phyloP scores from a whole-genome alignment of 345 rosid genomes.

The Gossypium ekmanianum region DNA sequence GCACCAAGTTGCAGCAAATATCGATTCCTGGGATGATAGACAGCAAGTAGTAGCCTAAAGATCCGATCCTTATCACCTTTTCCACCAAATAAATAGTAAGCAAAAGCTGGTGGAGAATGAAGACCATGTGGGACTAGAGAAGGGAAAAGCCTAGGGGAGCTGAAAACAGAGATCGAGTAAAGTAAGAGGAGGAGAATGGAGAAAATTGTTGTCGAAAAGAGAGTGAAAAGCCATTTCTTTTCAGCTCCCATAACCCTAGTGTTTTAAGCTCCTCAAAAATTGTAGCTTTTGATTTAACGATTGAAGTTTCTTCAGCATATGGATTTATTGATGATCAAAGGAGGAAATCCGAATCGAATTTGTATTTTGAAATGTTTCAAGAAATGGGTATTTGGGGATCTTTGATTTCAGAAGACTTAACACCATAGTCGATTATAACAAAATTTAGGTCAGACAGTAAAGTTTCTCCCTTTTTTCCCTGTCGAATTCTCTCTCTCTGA shows the following conservation, averaged over 20 bases:
- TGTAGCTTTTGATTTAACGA: constrained; percentile 16
- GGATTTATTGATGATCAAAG: constrained; percentile 8
- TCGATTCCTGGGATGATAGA: constrained; percentile 94
- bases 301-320: constrained; percentile 40
- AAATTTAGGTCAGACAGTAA: too few relatives aligned
- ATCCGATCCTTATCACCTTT: constrained; percentile 69
- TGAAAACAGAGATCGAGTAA: constrained; percentile 72
- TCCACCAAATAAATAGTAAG: constrained; percentile 80
- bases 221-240: constrained; percentile 83
- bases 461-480: too few relatives aligned
- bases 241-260: constrained; percentile 72
- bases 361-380: neutral
- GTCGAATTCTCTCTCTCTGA: too few relatives aligned
- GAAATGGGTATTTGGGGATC: constrained; percentile 10
- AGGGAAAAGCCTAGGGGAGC: constrained; percentile 66
- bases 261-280: neutral
- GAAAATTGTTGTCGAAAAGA: constrained; percentile 70
- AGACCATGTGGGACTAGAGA: constrained; percentile 68
- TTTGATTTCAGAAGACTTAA: neutral
- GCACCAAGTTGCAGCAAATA: constrained; percentile 76
- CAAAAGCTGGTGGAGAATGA: constrained; percentile 86
- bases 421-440: too few relatives aligned
- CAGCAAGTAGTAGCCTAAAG: constrained; percentile 71
- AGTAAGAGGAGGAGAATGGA: constrained; percentile 65
- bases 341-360: neutral